Conservation (phyloP, 257 asterid species). For the Plantago elongata region DNA sequence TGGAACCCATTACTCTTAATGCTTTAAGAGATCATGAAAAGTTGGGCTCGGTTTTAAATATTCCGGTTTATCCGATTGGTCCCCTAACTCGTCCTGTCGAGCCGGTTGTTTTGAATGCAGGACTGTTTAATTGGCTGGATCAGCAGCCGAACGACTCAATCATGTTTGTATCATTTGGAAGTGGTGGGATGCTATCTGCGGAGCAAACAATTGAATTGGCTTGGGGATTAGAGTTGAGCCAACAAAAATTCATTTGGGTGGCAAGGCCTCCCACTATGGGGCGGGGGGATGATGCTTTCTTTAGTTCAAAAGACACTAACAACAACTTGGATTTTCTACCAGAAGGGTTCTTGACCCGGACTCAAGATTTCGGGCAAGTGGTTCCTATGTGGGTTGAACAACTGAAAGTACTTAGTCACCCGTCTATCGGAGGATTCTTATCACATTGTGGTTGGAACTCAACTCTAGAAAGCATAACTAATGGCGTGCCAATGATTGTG, state of each 20-base stretch:
- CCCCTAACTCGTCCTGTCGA: slow-evolving; percentile 40
- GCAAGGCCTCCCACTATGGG: slow-evolving; percentile 40
- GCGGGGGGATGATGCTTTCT: slow-evolving; percentile 39
- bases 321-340: slow-evolving; percentile 34
- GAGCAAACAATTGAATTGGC: slow-evolving; percentile 54
- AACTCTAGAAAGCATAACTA: slow-evolving; percentile 39
- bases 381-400: slow-evolving; percentile 47
- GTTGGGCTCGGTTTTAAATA: slow-evolving; percentile 20
- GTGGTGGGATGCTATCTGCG: slow-evolving; percentile 48
- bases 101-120: neutral
- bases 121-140: slow-evolving; percentile 41
- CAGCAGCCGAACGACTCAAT: slow-evolving; percentile 54
- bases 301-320: slow-evolving; percentile 17
- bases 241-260: slow-evolving; percentile 61
- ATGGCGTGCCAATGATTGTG: slow-evolving; percentile 52
- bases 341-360: slow-evolving; percentile 35
- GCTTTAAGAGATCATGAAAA: slow-evolving; percentile 36
- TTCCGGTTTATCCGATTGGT: slow-evolving; percentile 57
- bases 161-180: slow-evolving; percentile 58
- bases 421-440: slow-evolving; percentile 48
- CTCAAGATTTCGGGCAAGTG: slow-evolving; percentile 26
- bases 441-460: slow-evolving; percentile 80
- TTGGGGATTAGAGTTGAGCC: slow-evolving; percentile 56
- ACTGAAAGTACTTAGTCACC: slow-evolving; percentile 41
- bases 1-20: slow-evolving; percentile 43